A percentile compares a stretch with the other conserved stretches of the same genome.
These are phyloP conservation scores for Phytophthora pisi DNA, from an alignment of 352 stramenopile species.

Conservation along the genomic window DNA sequence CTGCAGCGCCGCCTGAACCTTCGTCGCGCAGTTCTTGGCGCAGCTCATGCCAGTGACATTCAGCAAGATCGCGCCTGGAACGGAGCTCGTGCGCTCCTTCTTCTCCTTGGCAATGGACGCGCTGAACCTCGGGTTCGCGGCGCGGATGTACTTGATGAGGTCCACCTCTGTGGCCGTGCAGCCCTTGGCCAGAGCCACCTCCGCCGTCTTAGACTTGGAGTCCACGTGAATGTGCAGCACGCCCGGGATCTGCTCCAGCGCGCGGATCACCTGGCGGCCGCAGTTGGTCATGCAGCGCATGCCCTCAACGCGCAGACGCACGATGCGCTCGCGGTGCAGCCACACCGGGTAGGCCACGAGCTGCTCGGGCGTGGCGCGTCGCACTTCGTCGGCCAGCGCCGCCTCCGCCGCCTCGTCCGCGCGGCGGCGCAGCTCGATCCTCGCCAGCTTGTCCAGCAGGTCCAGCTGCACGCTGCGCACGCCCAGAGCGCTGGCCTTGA, in stretches of 20 bases:
- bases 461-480: conserved; percentile 66
- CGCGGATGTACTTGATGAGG: conserved; percentile 84
- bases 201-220: conserved; percentile 78
- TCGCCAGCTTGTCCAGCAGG: conserved; percentile 64
- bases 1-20: conserved; percentile 62
- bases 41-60: conserved; percentile 82
- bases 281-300: conserved; percentile 92
- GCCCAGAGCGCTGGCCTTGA: conserved; percentile 38
- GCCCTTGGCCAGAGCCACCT: conserved; percentile 77
- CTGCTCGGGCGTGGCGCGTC: conserved; percentile 40
- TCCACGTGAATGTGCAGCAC: conserved; percentile 87
- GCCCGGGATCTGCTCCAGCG: conserved; percentile 80
- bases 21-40: conserved; percentile 63
- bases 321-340: conserved; percentile 82
- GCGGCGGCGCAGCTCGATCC: conserved; percentile 58
- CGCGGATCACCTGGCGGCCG: conserved; percentile 76
- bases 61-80: conserved; percentile 72
- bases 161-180: conserved; percentile 86
- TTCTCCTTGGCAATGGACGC: conserved; percentile 70
- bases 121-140: conserved; percentile 76
- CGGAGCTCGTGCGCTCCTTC: conserved; percentile 50
- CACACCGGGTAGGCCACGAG: conserved; percentile 81
- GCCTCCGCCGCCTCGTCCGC: conserved; percentile 52
- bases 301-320: conserved; percentile 74
- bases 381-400: conserved; percentile 66